Conservation (phyloP, 2,329 filamentous ascomycete genomes). For the Coniochaeta hoffmannii region DNA sequence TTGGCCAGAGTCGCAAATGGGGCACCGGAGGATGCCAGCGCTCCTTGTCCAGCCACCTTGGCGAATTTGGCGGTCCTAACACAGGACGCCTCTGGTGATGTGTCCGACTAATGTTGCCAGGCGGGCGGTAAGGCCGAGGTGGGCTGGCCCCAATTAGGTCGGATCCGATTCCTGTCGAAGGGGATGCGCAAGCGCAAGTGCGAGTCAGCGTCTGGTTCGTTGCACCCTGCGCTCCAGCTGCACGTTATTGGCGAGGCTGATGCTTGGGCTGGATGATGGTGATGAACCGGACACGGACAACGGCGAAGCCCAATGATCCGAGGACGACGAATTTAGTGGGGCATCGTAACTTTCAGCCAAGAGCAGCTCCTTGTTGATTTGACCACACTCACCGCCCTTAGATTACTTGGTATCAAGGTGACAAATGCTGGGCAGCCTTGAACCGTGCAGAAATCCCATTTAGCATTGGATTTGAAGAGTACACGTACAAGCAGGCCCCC, state of each 20-base stretch:
- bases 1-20: constrained; percentile 42
- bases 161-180: too few relatives aligned
- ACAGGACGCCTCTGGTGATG: constrained; percentile 24
- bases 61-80: constrained; percentile 31
- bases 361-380: neutral
- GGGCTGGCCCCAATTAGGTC: neutral
- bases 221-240: too few relatives aligned
- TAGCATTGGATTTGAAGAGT: too few relatives aligned
- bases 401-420: too few relatives aligned
- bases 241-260: too few relatives aligned
- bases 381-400: neutral
- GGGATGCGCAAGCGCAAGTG: too few relatives aligned
- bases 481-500: too few relatives aligned
- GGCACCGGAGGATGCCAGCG: constrained; percentile 57
- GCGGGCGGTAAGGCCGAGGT: neutral
- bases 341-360: neutral
- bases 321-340: neutral
- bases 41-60: constrained; percentile 54
- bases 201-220: too few relatives aligned
- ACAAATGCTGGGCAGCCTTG: too few relatives aligned
- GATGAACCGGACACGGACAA: neutral
- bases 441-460: too few relatives aligned
- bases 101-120: neutral
- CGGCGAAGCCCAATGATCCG: too few relatives aligned
- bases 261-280: too few relatives aligned